Evolutionary conservation across 164 flowering plant species (phyloP), one percentile per base, ranked within the genome.

Genomic region (Aristolochia californica): DNA sequence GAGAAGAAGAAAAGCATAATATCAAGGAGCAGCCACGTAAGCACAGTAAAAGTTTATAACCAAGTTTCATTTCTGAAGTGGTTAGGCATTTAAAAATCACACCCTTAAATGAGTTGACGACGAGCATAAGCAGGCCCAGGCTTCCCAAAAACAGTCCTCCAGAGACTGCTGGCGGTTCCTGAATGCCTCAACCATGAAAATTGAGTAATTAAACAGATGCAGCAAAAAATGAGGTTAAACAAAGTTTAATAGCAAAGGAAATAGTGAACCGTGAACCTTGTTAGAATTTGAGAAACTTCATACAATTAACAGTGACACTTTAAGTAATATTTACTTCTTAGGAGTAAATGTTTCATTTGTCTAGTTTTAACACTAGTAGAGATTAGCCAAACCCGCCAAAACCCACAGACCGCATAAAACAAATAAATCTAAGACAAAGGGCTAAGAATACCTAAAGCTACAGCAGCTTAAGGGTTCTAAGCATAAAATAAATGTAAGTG

Each of bases 71-170:
- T 8, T 21, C 21, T 5, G 2, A 50, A 48, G 1, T 1, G 7
- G 26, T 21, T 15, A 5, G 10, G 27, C 0, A 50, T 23, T 13
- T 50, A 50, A 50, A 49, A 50, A 9, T 51, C 78, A 57, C 66
- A 89, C 99, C 75, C 58, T 81, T 68, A 93, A 69, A 80, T 93
- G 99, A 53, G 97, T 87, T 25, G 99, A 89, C 58, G 99, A 89
- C 38, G 99, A 93, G 77, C 83, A 77, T 25, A 93, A 79, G 71
- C 99, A 93, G 21, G 99, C 96, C 99, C 99, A 93, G 47, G 99
- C 97, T 74, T 89, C 96, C 99, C 99, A 93, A 58, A 80, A 76
- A 79, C 99, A 93, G 62, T 93, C 99, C 75, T 93, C 99, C 53
- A 93, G 63, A 59, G 96, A 73, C 24, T 82, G 87, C 43, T 74